Conservation (phyloP, 1,139 yeast species). For the Kodamaea derodonti region DNA sequence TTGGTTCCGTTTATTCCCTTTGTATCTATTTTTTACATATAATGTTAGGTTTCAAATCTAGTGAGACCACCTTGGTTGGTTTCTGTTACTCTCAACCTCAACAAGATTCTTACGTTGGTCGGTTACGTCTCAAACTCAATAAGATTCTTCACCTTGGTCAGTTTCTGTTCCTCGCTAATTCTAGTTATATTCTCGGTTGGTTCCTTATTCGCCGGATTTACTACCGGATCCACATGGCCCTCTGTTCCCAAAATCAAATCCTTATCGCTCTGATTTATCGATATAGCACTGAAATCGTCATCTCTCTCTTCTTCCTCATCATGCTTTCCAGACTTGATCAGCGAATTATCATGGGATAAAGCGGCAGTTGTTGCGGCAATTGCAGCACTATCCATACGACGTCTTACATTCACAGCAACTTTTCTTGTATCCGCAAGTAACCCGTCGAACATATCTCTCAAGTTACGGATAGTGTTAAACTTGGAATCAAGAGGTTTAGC, state of each 20-base stretch:
- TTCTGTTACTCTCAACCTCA: no score
- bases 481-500: slow-evolving; percentile 49
- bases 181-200: slow-evolving; percentile 19
- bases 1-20: no score
- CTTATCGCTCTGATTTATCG: slow-evolving; percentile 45
- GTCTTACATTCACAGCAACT: slow-evolving; percentile 83
- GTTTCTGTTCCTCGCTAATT: neutral
- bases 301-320: slow-evolving; percentile 45
- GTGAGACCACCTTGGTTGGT: no score
- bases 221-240: slow-evolving; percentile 27
- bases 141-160: slow-evolving; percentile 9
- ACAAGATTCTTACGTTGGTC: no score
- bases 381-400: slow-evolving; percentile 75
- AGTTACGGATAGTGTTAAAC: slow-evolving; percentile 52
- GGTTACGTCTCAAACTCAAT: slow-evolving; percentile 20
- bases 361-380: slow-evolving; percentile 15
- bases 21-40: no score
- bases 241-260: slow-evolving; percentile 47
- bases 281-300: slow-evolving; percentile 46
- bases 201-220: slow-evolving; percentile 27
- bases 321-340: slow-evolving; percentile 25
- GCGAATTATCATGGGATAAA: slow-evolving; percentile 18
- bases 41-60: no score
- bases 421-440: slow-evolving; percentile 87
- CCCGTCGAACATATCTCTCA: slow-evolving; percentile 88